phyloP scores from a whole-genome alignment of 176 grass and related monocot genomes.

The Aegilops speltoides region DNA sequence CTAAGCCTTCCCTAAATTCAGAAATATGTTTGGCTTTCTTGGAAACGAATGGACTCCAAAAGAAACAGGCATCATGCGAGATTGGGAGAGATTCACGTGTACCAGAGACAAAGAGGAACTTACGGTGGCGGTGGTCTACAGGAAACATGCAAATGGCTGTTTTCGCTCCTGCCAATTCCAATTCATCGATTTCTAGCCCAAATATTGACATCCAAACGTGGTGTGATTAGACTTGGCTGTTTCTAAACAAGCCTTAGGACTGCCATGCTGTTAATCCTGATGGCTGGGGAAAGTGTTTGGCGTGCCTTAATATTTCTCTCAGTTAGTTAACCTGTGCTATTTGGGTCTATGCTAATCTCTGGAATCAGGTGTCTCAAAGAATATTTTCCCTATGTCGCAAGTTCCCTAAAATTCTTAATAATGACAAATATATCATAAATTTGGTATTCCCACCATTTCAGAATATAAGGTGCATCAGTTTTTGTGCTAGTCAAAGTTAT shows the following conservation, averaged over 20 bases:
- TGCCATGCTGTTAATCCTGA: neutral
- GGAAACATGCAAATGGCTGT: no score
- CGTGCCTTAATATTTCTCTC: neutral
- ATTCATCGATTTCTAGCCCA: neutral
- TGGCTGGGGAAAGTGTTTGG: neutral
- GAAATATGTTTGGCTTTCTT: no score
- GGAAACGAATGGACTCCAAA: no score
- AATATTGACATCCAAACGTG: neutral
- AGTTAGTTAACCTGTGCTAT: neutral
- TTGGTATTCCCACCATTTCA: no score
- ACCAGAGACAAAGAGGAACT: no score
- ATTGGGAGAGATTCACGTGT: no score
- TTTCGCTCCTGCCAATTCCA: no score
- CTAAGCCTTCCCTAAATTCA: no score
- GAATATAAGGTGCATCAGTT: no score
- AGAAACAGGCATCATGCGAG: no score
- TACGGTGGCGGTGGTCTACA: no score
- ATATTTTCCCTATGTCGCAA: neutral
- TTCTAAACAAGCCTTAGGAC: neutral
- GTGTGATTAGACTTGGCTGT: neutral
- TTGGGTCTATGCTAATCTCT: neutral
- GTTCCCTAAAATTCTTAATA: neutral
- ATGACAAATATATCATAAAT: neutral
- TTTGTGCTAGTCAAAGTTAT: no score
- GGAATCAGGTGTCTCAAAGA: neutral